These are phyloP conservation scores for Tetracladium maxilliforme DNA, from an alignment of 2,329 filamentous ascomycete species.

Conservation along the genomic window DNA sequence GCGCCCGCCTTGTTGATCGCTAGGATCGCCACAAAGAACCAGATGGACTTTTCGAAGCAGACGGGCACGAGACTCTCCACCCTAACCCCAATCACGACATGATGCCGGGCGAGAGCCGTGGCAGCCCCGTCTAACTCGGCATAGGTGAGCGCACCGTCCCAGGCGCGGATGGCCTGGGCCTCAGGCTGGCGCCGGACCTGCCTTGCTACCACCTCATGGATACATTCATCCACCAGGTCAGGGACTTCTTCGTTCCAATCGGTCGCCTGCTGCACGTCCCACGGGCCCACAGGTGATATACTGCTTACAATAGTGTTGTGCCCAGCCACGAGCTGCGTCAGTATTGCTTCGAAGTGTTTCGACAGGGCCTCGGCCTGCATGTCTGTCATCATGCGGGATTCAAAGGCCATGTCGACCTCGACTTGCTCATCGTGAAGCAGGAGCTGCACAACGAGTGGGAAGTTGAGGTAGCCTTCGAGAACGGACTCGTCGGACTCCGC, in stretches of 20 bases:
- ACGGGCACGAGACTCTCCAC: conserved; percentile 4
- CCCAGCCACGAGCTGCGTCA: too few species aligned
- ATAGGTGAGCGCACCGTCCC: neutral
- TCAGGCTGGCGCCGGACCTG: too few species aligned
- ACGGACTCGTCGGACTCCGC: too few species aligned
- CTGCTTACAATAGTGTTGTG: too few species aligned
- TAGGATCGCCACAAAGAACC: conserved; percentile 6
- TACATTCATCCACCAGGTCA: too few species aligned
- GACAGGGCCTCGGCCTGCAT: conserved; percentile 1
- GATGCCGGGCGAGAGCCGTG: conserved; percentile 3
- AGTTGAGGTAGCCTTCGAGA: conserved; percentile 1
- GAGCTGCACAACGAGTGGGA: conserved; percentile 1
- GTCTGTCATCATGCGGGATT: conserved; percentile 1
- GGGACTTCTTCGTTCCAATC: too few species aligned
- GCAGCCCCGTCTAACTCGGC: too few species aligned
- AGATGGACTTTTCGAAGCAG: conserved; percentile 5
- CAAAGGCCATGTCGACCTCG: neutral
- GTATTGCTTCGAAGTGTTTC: conserved; percentile 1
- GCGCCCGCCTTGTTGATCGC: conserved; percentile 15
- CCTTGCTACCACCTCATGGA: too few species aligned
- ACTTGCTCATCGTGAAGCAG: conserved; percentile 2
- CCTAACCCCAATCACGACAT: conserved; percentile 4
- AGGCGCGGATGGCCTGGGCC: too few species aligned
- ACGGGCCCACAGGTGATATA: too few species aligned
- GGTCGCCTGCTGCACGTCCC: too few species aligned